Percentiles rank a stretch among this genome's conserved stretches.
Conservation (phyloP, 805 yeast species). For the Candida ascalaphidarum region DNA sequence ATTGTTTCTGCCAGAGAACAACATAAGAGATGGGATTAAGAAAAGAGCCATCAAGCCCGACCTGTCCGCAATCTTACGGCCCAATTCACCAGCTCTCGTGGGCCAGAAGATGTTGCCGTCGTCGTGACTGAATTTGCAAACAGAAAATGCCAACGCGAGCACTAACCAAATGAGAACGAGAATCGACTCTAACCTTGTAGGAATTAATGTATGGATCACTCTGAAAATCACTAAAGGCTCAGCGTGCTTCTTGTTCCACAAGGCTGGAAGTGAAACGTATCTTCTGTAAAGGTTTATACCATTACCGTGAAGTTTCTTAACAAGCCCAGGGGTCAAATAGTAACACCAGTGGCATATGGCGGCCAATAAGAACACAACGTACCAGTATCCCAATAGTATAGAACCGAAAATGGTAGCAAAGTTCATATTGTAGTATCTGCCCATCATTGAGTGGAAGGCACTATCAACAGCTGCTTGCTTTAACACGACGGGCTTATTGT, state of each 20-base stretch:
- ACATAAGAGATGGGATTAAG: slow-evolving; percentile 47
- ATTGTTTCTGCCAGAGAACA: slow-evolving; percentile 71
- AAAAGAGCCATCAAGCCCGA: slow-evolving; percentile 42
- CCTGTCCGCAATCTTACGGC: slow-evolving; percentile 45
- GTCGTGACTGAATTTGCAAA: slow-evolving; percentile 16
- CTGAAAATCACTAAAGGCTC: slow-evolving; percentile 5
- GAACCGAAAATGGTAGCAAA: slow-evolving; percentile 28
- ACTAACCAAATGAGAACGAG: slow-evolving; percentile 31
- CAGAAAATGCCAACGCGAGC: slow-evolving; percentile 19
- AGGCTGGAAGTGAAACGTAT: slow-evolving; percentile 25
- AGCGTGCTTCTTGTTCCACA: slow-evolving; percentile 17
- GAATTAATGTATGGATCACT: slow-evolving; percentile 24
- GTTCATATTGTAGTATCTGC: slow-evolving; percentile 27
- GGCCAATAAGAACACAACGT: slow-evolving; percentile 20
- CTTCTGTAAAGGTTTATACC: slow-evolving; percentile 13
- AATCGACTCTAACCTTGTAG: slow-evolving; percentile 45
- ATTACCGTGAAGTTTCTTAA: slow-evolving; percentile 6
- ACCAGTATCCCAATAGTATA: slow-evolving; percentile 20
- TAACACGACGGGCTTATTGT: slow-evolving; percentile 28
- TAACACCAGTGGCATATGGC: slow-evolving; percentile 20
- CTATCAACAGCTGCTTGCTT: slow-evolving; percentile 10
- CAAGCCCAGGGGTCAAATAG: slow-evolving; percentile 14
- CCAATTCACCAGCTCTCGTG: slow-evolving; percentile 15
- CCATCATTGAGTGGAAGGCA: slow-evolving; percentile 17
- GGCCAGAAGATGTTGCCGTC: slow-evolving; percentile 17